Conservation (phyloP, 768 basidiomycete species). For the Candolleomyces aberdarensis region DNA sequence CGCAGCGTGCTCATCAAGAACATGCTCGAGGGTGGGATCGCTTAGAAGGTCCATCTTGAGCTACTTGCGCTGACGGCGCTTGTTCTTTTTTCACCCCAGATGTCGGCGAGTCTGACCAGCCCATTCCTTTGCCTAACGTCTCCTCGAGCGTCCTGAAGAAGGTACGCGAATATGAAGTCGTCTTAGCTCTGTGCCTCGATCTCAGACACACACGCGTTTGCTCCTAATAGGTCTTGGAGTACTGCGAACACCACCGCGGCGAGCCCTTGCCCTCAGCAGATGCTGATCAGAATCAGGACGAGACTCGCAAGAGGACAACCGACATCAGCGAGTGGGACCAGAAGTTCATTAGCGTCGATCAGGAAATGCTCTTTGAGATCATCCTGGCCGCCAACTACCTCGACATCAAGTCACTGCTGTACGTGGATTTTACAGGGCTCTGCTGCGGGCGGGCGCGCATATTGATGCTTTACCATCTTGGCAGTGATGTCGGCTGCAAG, state of each 20-base stretch:
- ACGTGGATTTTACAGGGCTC: constrained; percentile 26
- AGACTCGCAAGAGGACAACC: constrained; percentile 95
- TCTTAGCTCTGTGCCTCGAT: too few relatives aligned
- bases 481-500: constrained; percentile 95
- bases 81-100: constrained; percentile 44
- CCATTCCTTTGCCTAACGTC: constrained; percentile 93
- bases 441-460: not conserved
- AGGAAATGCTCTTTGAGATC: constrained; percentile 99
- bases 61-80: constrained; percentile 7
- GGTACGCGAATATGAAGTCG: constrained; percentile 41
- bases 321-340: constrained; percentile 99
- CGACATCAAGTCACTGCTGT: constrained; percentile 98
- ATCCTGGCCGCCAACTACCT: constrained; percentile 99
- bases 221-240: constrained; percentile 81
- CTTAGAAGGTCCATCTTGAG: constrained; percentile 5
- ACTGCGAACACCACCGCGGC: constrained; percentile 98
- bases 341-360: constrained; percentile 97
- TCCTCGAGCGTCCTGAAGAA: constrained; percentile 92
- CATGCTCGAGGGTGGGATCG: constrained; percentile 90
- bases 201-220: not conserved
- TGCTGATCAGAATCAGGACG: constrained; percentile 79
- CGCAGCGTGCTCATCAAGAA: constrained; percentile 97
- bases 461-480: not conserved
- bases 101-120: constrained; percentile 90
- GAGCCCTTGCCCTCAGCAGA: constrained; percentile 92